phyloP scores from a whole-genome alignment of 371 early-diverging fungal species.

The Saksenaea oblongispora region DNA sequence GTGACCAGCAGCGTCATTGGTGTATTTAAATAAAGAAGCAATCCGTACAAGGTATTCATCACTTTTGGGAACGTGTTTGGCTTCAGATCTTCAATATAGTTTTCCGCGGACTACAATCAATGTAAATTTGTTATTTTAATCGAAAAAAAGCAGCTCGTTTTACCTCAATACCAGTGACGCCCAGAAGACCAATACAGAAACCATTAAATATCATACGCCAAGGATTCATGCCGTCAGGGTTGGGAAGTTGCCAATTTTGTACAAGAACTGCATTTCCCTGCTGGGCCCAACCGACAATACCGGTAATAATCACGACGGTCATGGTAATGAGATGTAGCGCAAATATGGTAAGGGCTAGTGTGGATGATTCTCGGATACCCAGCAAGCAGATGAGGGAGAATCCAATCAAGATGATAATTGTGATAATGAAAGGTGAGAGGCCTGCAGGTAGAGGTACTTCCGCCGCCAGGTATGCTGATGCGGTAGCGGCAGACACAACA shows the following conservation, averaged over 20 bases:
- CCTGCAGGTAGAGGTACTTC: constrained; percentile 37
- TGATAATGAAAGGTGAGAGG: constrained; percentile 34
- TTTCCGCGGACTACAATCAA: constrained; percentile 33
- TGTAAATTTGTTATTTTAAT: not conserved
- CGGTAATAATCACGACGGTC: constrained; percentile 39
- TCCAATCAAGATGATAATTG: constrained; percentile 43
- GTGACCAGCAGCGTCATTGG: constrained; percentile 44
- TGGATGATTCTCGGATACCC: constrained; percentile 10
- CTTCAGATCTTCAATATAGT: constrained; percentile 59
- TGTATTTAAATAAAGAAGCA: constrained; percentile 46
- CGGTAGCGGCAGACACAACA: constrained; percentile 58
- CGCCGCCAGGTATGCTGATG: constrained; percentile 51
- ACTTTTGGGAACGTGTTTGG: constrained; percentile 57
- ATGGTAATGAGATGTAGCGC: constrained; percentile 29
- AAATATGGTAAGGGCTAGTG: constrained; percentile 9
- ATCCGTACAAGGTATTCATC: constrained; percentile 59
- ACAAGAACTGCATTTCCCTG: constrained; percentile 37
- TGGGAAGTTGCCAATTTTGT: constrained; percentile 46
- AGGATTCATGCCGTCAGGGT: constrained; percentile 30
- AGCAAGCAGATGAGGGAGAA: constrained; percentile 8
- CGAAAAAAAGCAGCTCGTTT: not conserved
- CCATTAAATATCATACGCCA: constrained; percentile 47
- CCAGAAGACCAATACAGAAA: constrained; percentile 59
- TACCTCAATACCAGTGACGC: constrained; percentile 59
- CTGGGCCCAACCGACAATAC: constrained; percentile 38